These are phyloP conservation scores for Pseudophaeomoniella oleicola DNA, from an alignment of 2,329 filamentous ascomycete species.

Conservation along the genomic window DNA sequence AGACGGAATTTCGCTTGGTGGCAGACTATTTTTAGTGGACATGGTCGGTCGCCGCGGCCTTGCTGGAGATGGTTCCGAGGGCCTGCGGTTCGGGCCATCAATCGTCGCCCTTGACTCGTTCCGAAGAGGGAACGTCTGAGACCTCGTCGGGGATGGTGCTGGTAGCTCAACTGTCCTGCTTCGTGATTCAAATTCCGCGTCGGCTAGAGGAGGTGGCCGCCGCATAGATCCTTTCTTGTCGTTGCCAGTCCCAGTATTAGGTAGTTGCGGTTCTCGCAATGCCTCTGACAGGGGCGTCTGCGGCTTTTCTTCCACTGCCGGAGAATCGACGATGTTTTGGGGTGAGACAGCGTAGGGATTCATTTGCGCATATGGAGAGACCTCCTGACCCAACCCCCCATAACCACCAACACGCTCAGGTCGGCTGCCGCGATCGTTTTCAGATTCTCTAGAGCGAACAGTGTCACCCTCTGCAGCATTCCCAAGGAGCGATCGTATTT, in stretches of 20 bases:
- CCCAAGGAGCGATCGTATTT: too few species aligned
- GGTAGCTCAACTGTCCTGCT: background rate
- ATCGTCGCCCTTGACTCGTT: conserved; percentile 7
- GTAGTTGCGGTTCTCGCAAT: too few species aligned
- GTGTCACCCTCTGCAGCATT: background rate
- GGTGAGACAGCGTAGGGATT: background rate
- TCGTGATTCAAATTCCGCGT: background rate
- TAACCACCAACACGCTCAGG: conserved; percentile 8
- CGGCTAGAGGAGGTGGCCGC: background rate
- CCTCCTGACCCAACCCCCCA: conserved; percentile 1
- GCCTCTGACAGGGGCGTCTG: background rate
- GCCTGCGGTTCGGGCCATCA: conserved; percentile 12
- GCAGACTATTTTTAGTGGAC: background rate
- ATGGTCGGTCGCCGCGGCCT: conserved; percentile 5
- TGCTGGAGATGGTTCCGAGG: conserved; percentile 15
- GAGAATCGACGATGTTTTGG: background rate
- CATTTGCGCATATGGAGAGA: background rate
- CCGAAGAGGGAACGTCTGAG: conserved; percentile 17
- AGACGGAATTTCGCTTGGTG: conserved; percentile 4
- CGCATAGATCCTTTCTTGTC: background rate
- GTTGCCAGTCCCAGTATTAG: background rate
- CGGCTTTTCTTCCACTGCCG: background rate
- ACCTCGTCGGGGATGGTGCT: conserved; percentile 4
- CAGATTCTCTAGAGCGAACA: background rate
- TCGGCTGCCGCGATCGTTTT: conserved; percentile 10